Base-by-base conservation (phyloP, 805 yeast genomes). In the Sugiyamaella lignohabitans region DNA sequence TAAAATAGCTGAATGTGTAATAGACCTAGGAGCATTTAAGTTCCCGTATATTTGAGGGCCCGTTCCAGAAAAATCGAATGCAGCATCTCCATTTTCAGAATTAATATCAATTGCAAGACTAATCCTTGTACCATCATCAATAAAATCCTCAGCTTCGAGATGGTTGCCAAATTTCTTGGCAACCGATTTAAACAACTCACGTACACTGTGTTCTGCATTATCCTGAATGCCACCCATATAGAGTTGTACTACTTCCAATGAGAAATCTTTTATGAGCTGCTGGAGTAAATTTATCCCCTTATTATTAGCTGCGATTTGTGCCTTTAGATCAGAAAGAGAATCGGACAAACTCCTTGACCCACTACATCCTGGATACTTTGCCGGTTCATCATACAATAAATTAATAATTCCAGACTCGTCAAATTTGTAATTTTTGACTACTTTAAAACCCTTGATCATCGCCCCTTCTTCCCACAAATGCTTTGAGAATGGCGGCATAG, bases 401-500 rank as follows among this genome's bases (percentile, higher is more conserved):
- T 76, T 71, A 11, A 79, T 74, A 44, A 89, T 78, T 6, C 79
- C 74, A 14, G 72, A 83, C 53, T 84, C 87, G 58, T 88, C 88
- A 61, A 89, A 89, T 38, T 67, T 69, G 2, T 95, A 95, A 45
- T 75, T 69, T 27, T 72, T 66, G 5, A 88, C 91, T 14, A 91
- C 71, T 50, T 84, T 72, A 60, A 83, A 89, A 1, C 93, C 81
- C 57, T 78, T 75, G 30, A 91, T 87, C 2, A 86, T 78, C 2
- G 96, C 96, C 39, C 97, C 98, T 66, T 89, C 97, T 60, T 89
- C 89, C 72, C 79, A 83, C 36, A 91, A 67, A 49, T 80, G 80
- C 58, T 81, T 86, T 1, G 96, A 87, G 59, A 84, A 80, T 6
- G 96, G 95, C 14, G 97, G 96, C 88, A 89, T 87, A 0, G 95